Base-by-base conservation (phyloP, 768 basidiomycete species). In the Boletus vinaceobasis region DNA sequence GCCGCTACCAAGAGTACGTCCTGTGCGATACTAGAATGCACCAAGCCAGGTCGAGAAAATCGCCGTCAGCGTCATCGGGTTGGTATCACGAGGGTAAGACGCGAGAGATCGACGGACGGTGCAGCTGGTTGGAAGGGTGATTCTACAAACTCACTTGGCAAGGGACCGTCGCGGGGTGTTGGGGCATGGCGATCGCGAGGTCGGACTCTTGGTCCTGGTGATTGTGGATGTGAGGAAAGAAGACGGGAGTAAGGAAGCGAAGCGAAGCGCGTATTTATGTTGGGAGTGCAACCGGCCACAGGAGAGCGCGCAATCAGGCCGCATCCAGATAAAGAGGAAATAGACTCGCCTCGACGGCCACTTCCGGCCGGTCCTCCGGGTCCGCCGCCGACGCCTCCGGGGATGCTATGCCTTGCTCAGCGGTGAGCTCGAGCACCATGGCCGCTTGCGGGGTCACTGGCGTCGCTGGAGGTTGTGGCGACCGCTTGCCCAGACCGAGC, bases 1-100 rank as follows among this genome's bases (percentile, higher is more conserved):
- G 45, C 94, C 94, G 65, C 89, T 93, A 26, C 90, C 91, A 38
- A 88, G 84, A 6, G 88, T 90, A 71, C 86, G 89, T 59, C 92
- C 92, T 9, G 92, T 93, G 59, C 89, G 87, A 65, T 93, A 92
- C 90, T 91, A 62, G 29, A 39, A 52, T 46, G 19, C 27, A 29
- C 42, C 33, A 56, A 52, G 38, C 31, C 27, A 39, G 32, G 17
- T n/a, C 43, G 42, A 48, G 4, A n/a, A 19, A 39, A 53, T 42
- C 26, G 47, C 27, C 9, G 52, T 62, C 38, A 59, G 57, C 14
- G 37, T 49, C 38, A 53, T 57, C 40, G 50, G 10, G 23, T 33
- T 27, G 7, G 43, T 26, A 44, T 48, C 53, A 15, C 11, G 35
- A 48, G 54, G 19, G 33, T 5, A 50, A 8, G 52, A 43, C 48